phyloP scores from a whole-genome alignment of 2,329 filamentous ascomycete genomes.

The Exophiala lecanii-corni region DNA sequence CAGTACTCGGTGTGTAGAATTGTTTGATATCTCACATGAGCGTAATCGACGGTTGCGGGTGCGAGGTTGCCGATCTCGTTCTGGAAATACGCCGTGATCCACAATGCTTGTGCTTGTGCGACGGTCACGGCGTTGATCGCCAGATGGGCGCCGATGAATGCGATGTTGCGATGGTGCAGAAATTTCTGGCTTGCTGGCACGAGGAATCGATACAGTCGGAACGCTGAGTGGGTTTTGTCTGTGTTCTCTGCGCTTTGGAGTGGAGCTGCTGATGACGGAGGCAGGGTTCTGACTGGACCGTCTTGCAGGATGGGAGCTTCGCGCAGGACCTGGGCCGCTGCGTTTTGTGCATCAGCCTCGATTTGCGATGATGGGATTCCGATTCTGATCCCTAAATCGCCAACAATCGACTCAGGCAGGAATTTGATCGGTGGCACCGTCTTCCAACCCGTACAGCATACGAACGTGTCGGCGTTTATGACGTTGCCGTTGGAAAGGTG shows the following conservation, averaged over 20 bases:
- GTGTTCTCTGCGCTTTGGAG: neutral
- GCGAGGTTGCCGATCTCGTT: slow-evolving; percentile 37
- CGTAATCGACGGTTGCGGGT: slow-evolving; percentile 9
- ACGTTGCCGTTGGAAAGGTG: slow-evolving; percentile 44
- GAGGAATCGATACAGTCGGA: slow-evolving; percentile 44
- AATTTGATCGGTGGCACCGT: slow-evolving; percentile 46
- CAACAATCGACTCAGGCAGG: slow-evolving; percentile 35
- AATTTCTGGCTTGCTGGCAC: slow-evolving; percentile 31
- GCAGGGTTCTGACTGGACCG: neutral
- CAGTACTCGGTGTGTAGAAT: slow-evolving; percentile 65
- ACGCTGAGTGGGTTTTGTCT: slow-evolving; percentile 21
- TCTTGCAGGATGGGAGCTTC: neutral
- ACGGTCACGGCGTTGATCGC: slow-evolving; percentile 43
- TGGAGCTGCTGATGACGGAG: neutral
- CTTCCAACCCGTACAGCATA: slow-evolving; percentile 56
- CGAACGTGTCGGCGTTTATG: slow-evolving; percentile 46
- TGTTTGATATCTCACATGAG: slow-evolving; percentile 50
- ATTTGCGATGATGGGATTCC: slow-evolving; percentile 32
- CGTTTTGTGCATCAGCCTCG: neutral
- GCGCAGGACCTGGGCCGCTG: neutral
- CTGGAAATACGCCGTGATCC: slow-evolving; percentile 62
- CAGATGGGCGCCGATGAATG: slow-evolving; percentile 45
- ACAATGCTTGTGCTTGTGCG: slow-evolving; percentile 48
- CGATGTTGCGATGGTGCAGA: slow-evolving; percentile 35
- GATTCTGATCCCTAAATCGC: slow-evolving; percentile 44